Conservation (phyloP, 1,139 yeast genomes). For the Zygosaccharomyces sapae region DNA sequence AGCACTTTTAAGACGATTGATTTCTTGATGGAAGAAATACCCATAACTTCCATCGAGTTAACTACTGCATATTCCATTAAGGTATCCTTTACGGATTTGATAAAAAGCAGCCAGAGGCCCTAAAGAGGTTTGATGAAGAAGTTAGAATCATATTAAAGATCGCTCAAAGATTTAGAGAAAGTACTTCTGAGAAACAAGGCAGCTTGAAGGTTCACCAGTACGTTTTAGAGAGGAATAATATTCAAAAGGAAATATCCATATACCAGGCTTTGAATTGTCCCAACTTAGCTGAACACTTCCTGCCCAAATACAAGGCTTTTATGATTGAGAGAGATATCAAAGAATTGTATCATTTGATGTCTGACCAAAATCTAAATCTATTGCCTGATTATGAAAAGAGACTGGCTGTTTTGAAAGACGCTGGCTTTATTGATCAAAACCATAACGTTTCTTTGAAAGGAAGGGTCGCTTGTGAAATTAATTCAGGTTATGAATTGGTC, state of each 20-base stretch:
- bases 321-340: conserved; percentile 50
- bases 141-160: conserved; percentile 41
- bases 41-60: conserved; percentile 48
- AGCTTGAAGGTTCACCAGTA: conserved; percentile 54
- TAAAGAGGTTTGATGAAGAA: conserved; percentile 43
- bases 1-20: conserved; percentile 37
- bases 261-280: conserved; percentile 36
- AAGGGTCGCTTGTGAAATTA: conserved; percentile 80
- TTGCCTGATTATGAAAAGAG: conserved; percentile 94
- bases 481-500: conserved; percentile 85
- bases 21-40: conserved; percentile 43
- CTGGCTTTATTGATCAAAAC: conserved; percentile 71
- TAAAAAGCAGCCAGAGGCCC: conserved; percentile 45
- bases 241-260: conserved; percentile 40
- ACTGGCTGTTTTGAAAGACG: conserved; percentile 63
- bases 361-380: conserved; percentile 84
- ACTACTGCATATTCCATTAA: conserved; percentile 46
- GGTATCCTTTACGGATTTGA: conserved; percentile 42
- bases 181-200: conserved; percentile 43
- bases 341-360: conserved; percentile 55
- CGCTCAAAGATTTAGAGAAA: conserved; percentile 48
- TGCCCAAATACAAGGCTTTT: conserved; percentile 46
- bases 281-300: conserved; percentile 47
- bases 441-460: conserved; percentile 82
- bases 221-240: conserved; percentile 43